Evolutionary conservation across 2,329 filamentous ascomycete species (phyloP).

Genomic region (Tolypocladium tropicale): DNA sequence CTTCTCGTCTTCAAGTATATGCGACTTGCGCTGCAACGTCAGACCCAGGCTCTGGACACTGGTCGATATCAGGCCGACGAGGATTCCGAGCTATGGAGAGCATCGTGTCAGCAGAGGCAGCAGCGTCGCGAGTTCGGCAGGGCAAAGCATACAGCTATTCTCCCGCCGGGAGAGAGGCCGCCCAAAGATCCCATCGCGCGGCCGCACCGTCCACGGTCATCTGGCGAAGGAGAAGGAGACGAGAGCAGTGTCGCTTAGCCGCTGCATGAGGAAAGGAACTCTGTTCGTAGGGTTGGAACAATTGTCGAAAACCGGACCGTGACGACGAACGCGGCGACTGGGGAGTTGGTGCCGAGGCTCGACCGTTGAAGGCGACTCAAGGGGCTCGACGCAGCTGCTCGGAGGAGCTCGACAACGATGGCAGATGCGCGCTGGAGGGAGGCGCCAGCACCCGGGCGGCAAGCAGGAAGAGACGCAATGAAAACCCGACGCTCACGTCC

Average conservation of each 20-base stretch:
- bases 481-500: not conserved
- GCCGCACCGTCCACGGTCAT: conserved; percentile 33
- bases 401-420: not conserved
- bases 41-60: conserved; percentile 91
- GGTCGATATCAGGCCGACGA: conserved; percentile 88
- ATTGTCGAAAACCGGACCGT: not conserved
- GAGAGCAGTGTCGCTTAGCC: conserved; percentile 3
- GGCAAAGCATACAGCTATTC: conserved; percentile 53
- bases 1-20: conserved; percentile 95
- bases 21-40: conserved; percentile 94
- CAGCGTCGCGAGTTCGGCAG: not conserved
- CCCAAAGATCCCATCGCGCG: conserved; percentile 60
- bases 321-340: too few relatives aligned
- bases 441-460: conserved; percentile 9
- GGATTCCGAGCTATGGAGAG: conserved; percentile 63
- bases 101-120: conserved; percentile 10
- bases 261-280: conserved; percentile 14
- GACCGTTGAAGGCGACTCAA: not conserved
- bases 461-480: not conserved
- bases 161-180: conserved; percentile 68
- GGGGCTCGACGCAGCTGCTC: not conserved
- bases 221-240: conserved; percentile 21
- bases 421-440: not conserved
- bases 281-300: not conserved
- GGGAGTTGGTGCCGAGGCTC: not conserved